A percentile compares a stretch with the other conserved stretches of the same genome.
These are phyloP conservation scores for Drechslera avenae DNA, from an alignment of 2,329 filamentous ascomycete genomes.

Conservation along the genomic window DNA sequence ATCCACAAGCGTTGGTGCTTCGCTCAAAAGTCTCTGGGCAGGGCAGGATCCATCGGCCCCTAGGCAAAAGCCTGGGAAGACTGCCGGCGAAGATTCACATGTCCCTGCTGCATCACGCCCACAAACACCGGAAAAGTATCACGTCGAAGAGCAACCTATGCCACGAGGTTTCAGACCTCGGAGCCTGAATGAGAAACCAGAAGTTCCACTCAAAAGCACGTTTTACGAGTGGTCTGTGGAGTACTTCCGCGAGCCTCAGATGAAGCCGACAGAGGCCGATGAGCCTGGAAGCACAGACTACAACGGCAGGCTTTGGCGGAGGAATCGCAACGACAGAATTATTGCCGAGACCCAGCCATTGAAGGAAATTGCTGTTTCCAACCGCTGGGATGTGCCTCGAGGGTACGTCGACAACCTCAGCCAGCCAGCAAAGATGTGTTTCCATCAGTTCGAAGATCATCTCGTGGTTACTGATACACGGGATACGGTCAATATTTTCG, in stretches of 20 bases:
- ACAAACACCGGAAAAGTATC: constrained; percentile 67
- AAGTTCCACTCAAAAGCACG: constrained; percentile 76
- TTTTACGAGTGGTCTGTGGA: constrained; percentile 96
- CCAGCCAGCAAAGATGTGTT: constrained; percentile 90
- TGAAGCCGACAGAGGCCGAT: constrained; percentile 94
- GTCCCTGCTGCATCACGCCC: constrained; percentile 73
- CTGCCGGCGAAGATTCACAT: constrained; percentile 63
- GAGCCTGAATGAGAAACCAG: constrained; percentile 62
- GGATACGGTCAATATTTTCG: constrained; percentile 88
- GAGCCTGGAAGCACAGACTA: constrained; percentile 96
- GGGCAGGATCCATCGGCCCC: constrained; percentile 39
- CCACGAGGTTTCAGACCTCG: constrained; percentile 74
- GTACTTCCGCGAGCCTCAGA: constrained; percentile 97
- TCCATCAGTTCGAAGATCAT: constrained; percentile 97
- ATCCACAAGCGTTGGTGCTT: constrained; percentile 68
- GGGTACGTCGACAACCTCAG: constrained; percentile 87
- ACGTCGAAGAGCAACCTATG: constrained; percentile 76
- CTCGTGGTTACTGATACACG: constrained; percentile 91
- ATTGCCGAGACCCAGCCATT: constrained; percentile 91
- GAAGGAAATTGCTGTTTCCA: constrained; percentile 83
- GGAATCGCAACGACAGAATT: constrained; percentile 90
- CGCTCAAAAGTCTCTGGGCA: constrained; percentile 65
- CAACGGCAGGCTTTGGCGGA: constrained; percentile 90
- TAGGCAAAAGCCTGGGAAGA: constrained; percentile 45
- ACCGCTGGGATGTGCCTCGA: constrained; percentile 83